Evolutionary conservation across 352 stramenopile species (phyloP).

Genomic region (Phytophthora meadii): DNA sequence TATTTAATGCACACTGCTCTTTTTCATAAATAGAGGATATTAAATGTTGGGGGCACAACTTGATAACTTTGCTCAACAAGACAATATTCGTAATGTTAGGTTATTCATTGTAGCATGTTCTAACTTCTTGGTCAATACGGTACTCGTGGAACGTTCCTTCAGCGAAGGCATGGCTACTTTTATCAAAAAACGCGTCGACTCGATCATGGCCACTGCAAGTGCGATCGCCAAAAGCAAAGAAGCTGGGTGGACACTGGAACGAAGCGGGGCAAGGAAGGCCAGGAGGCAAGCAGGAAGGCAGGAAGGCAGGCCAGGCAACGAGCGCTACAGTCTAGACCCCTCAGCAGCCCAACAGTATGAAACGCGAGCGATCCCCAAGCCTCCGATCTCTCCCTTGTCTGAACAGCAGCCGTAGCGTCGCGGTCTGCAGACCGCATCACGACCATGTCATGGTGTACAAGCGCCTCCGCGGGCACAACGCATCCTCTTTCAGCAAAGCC

Average conservation of each 20-base stretch:
- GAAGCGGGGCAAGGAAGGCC: slow-evolving; percentile 7
- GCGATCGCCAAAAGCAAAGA: slow-evolving; percentile 16
- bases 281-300: slow-evolving; percentile 8
- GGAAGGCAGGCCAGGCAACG: neutral
- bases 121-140: neutral
- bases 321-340: neutral
- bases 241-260: slow-evolving; percentile 5
- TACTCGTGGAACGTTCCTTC: slow-evolving; percentile 10
- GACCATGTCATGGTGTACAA: slow-evolving; percentile 49
- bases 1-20: no score
- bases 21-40: neutral
- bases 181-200: slow-evolving; percentile 9
- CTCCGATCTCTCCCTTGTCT: slow-evolving; percentile 31
- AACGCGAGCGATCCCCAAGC: slow-evolving; percentile 52
- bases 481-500: slow-evolving; percentile 26
- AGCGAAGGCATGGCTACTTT: slow-evolving; percentile 13
- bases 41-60: neutral
- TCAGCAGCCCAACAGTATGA: slow-evolving; percentile 38
- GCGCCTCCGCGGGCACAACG: slow-evolving; percentile 40
- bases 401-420: slow-evolving; percentile 28
- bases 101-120: neutral
- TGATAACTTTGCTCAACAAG: neutral
- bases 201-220: neutral
- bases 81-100: neutral
- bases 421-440: slow-evolving; percentile 37